phyloP scores from a whole-genome alignment of 805 yeast genomes.

The Brettanomyces anomalus region DNA sequence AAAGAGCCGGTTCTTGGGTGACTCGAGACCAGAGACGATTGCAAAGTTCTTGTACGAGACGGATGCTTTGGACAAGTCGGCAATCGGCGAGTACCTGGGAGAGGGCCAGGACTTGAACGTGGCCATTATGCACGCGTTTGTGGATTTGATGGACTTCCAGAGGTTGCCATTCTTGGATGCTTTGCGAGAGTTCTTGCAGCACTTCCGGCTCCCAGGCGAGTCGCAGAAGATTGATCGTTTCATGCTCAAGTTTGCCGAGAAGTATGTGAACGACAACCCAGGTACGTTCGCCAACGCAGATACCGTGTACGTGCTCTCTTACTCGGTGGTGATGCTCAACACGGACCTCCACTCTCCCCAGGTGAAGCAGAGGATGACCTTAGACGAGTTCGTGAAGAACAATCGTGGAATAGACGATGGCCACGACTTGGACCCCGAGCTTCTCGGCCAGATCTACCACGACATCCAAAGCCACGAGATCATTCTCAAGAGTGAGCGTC shows the following conservation, averaged over 20 bases:
- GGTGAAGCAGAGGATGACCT: slow-evolving; percentile 78
- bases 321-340: slow-evolving; percentile 85
- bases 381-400: slow-evolving; percentile 78
- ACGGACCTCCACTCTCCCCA: slow-evolving; percentile 91
- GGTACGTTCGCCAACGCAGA: slow-evolving; percentile 85
- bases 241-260: slow-evolving; percentile 94
- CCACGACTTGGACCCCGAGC: slow-evolving; percentile 68
- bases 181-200: slow-evolving; percentile 72
- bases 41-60: slow-evolving; percentile 63
- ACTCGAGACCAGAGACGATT: slow-evolving; percentile 54
- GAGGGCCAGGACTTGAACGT: slow-evolving; percentile 75
- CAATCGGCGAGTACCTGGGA: slow-evolving; percentile 87
- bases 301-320: slow-evolving; percentile 85
- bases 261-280: slow-evolving; percentile 84
- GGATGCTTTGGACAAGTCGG: slow-evolving; percentile 72
- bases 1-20: slow-evolving; percentile 51
- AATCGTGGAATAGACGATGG: slow-evolving; percentile 92
- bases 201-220: slow-evolving; percentile 94
- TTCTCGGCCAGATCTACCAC: slow-evolving; percentile 56
- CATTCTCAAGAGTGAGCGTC: slow-evolving; percentile 87
- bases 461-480: slow-evolving; percentile 84
- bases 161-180: slow-evolving; percentile 73
- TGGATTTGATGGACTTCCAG: slow-evolving; percentile 75
- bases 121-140: slow-evolving; percentile 87
- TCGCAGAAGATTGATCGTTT: slow-evolving; percentile 95